Evolutionary conservation across 108 stramenopile genomes (phyloP).

Genomic region (Parietichytrium sp.): DNA sequence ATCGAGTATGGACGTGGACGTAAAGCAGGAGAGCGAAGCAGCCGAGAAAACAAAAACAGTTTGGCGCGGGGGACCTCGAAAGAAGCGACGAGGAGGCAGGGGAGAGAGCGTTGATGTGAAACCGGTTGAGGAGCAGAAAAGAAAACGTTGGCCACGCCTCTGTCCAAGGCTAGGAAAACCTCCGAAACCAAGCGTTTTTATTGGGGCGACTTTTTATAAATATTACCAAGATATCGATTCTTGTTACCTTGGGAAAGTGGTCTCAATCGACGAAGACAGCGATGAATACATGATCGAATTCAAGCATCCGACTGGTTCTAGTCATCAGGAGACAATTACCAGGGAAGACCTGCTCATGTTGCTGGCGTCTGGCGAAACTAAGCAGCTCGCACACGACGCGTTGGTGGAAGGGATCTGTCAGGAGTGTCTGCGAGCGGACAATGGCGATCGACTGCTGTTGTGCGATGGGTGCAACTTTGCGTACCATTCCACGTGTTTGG

Average conservation of each 20-base stretch:
- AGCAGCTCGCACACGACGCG: background rate
- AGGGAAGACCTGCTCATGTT: background rate
- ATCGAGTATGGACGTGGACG: no score
- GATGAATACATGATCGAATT: background rate
- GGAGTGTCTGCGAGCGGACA: background rate
- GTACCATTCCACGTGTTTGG: conserved; percentile 1
- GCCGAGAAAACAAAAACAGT: no score
- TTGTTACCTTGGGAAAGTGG: background rate
- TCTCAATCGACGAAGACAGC: background rate
- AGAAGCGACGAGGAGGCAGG: no score
- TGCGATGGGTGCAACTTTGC: conserved; percentile 31
- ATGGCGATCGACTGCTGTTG: background rate
- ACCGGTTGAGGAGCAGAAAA: no score
- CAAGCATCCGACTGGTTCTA: background rate
- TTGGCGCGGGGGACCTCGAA: no score
- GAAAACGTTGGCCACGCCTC: background rate
- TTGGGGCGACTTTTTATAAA: conserved; percentile 17
- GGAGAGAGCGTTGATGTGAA: no score
- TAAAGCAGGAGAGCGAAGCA: no score
- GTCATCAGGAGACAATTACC: background rate
- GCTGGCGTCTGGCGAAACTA: background rate
- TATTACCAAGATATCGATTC: background rate
- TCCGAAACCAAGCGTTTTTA: background rate
- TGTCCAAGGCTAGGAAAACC: background rate
- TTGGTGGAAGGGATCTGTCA: conserved; percentile 8